Evolutionary conservation across 257 asterid genomes (phyloP), one percentile per base, ranked within the genome.

Genomic region (Solanum neorickii): DNA sequence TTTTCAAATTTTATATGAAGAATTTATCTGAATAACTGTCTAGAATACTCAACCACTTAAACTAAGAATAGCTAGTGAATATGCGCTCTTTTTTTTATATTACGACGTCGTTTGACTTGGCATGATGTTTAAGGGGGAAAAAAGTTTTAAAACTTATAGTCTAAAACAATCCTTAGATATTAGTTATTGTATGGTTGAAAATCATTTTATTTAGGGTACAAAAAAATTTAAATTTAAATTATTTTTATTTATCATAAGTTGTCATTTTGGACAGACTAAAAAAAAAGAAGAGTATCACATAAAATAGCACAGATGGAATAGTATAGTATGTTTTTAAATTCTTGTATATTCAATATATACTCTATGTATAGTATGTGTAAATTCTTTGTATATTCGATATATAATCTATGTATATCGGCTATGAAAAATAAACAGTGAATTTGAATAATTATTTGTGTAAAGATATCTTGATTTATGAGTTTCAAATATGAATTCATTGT

Each of bases 401-500:
- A 44, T 12, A 5, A 1, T n/a, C 3, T n/a, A n/a, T 68, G 47
- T 73, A 73, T 73, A 73, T 20, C 9, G 1, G 0, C 2, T 37
- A 35, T 6, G 23, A 73, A 20, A 73, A 73, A 3, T 20, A 73
- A 73, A 35, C 12, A 33, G 44, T 72, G 46, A 33, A 72, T 72
- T 12, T 0, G 1, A 9, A 27, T 27, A 8, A 35, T 20, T 35
- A 20, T 73, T 35, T 33, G 15, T 1, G 25, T 72, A 72, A 33
- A 72, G 78, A 33, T 72, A 31, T 33, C 44, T 68, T 73, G 27
- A n/a, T 59, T 5, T 25, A 9, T 42, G 9, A 21, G 7, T 86
- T 90, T 88, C 76, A 33, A 83, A 84, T 65, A 69, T 56, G 86
- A 82, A 44, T 77, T 87, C 84, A 83, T 86, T 87, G 29, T 35